Percentiles rank a stretch among this genome's conserved stretches.
Conservation (phyloP, 305 asterid genomes). For the Rubia peregrina region DNA sequence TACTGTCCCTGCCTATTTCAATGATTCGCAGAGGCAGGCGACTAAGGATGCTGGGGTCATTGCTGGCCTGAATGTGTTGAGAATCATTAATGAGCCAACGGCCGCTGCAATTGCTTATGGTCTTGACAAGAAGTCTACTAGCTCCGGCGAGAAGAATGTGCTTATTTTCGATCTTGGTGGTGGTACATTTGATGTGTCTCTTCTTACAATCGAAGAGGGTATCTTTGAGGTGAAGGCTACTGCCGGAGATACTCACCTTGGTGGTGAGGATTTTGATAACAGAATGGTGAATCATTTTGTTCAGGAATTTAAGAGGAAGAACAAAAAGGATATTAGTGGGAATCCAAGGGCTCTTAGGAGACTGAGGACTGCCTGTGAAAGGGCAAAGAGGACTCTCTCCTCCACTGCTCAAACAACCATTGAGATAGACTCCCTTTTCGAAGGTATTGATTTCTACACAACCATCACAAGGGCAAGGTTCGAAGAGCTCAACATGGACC, state of each 20-base stretch:
- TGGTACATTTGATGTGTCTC: conserved; percentile 32
- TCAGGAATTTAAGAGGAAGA: conserved; percentile 31
- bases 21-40: conserved; percentile 34
- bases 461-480: conserved; percentile 30
- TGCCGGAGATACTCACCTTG: conserved; percentile 38
- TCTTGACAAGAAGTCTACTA: conserved; percentile 27
- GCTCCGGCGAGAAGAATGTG: conserved; percentile 27
- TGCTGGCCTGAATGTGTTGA: conserved; percentile 31
- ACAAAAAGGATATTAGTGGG: conserved; percentile 30
- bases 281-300: conserved; percentile 34
- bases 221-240: conserved; percentile 33
- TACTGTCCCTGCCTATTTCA: conserved; percentile 34
- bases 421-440: conserved; percentile 29
- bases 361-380: conserved; percentile 31
- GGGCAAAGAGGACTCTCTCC: conserved; percentile 30
- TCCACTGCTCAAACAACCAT: conserved; percentile 29
- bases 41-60: conserved; percentile 34
- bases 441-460: conserved; percentile 30
- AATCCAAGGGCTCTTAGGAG: conserved; percentile 34
- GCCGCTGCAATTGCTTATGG: conserved; percentile 38
- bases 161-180: conserved; percentile 32
- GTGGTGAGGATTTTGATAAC: conserved; percentile 32
- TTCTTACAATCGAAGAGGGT: conserved; percentile 33
- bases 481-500: conserved; percentile 33
- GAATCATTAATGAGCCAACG: conserved; percentile 32